Conservation (phyloP, 2,329 filamentous ascomycete species). For the Catunica adiposa region DNA sequence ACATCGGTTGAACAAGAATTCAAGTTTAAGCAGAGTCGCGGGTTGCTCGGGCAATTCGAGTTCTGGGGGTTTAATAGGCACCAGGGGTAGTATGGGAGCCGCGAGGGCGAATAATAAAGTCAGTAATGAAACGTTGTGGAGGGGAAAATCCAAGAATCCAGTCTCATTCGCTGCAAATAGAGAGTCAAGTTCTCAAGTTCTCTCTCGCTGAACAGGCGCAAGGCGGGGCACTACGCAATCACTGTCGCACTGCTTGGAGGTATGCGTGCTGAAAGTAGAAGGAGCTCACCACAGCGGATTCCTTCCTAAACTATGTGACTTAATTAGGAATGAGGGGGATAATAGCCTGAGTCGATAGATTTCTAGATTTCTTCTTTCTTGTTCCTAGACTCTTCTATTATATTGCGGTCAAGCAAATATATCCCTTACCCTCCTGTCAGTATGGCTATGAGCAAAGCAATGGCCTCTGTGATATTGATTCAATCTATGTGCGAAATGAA, state of each 20-base stretch:
- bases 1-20: not conserved
- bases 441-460: not conserved
- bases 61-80: conserved; percentile 7
- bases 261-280: not conserved
- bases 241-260: not conserved
- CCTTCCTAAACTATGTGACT: not conserved
- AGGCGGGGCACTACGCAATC: not conserved
- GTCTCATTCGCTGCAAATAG: not conserved
- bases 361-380: not conserved
- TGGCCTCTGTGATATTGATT: not conserved
- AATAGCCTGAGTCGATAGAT: not conserved
- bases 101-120: not conserved
- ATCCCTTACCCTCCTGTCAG: not conserved
- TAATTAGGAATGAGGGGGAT: too few relatives aligned
- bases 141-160: not conserved
- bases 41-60: conserved; percentile 4
- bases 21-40: not conserved
- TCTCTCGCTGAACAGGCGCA: not conserved
- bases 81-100: not conserved
- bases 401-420: not conserved
- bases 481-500: not conserved
- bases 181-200: not conserved
- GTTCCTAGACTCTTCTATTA: not conserved
- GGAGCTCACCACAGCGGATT: not conserved
- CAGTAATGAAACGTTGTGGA: not conserved